Conservation (phyloP, 2,329 filamentous ascomycete genomes). For the Epichloe coenophiala region DNA sequence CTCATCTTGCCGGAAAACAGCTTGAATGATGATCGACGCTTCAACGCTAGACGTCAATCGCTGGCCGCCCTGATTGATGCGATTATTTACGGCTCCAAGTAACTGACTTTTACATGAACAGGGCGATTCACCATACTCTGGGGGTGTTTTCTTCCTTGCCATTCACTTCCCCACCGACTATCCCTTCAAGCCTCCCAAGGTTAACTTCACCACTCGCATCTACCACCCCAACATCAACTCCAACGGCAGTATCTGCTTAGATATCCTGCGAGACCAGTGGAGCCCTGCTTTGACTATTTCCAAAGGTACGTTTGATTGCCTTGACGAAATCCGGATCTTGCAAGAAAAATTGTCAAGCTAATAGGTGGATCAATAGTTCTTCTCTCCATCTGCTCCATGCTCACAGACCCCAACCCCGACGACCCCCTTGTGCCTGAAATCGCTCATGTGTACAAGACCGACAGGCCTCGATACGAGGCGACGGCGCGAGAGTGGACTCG, state of each 20-base stretch:
- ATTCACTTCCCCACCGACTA: slow-evolving; percentile 99
- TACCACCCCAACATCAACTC: slow-evolving; percentile 99
- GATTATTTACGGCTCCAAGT: background rate
- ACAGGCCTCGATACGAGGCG: slow-evolving; percentile 87
- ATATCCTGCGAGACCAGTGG: slow-evolving; percentile 98
- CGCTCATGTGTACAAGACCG: slow-evolving; percentile 99
- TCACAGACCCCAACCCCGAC: slow-evolving; percentile 98
- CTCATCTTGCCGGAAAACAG: background rate
- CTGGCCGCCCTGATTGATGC: background rate
- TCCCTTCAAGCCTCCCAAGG: slow-evolving; percentile 99
- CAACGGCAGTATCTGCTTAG: slow-evolving; percentile 97
- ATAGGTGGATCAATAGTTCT: slow-evolving; percentile 47
- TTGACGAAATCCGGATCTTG: too few species aligned
- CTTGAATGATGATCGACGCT: background rate
- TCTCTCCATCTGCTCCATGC: slow-evolving; percentile 98
- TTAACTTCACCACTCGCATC: slow-evolving; percentile 99
- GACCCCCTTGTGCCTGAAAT: slow-evolving; percentile 98
- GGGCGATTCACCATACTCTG: slow-evolving; percentile 94
- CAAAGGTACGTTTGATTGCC: slow-evolving; percentile 54
- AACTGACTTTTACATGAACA: slow-evolving; percentile 26
- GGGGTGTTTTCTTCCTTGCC: slow-evolving; percentile 98
- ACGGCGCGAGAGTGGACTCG: slow-evolving; percentile 97
- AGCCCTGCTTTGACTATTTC: slow-evolving; percentile 96
- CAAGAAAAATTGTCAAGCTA: background rate
- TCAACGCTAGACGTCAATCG: background rate